Conservation (phyloP, 2,329 filamentous ascomycete genomes). For the Ascochyta lentis region DNA sequence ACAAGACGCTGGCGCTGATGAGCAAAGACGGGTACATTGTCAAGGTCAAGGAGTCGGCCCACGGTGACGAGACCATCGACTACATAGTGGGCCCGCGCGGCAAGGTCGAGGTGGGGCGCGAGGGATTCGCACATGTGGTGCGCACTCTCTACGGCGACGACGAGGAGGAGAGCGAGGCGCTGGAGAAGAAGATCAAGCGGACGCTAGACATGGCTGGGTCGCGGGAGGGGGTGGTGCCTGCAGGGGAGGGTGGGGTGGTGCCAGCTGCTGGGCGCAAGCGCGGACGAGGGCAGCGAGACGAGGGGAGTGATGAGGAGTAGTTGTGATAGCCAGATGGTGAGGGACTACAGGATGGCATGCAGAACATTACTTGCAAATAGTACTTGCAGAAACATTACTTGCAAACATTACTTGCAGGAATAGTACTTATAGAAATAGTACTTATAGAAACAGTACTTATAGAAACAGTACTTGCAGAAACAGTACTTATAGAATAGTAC, state of each 20-base stretch:
- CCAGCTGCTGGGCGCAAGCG: slow-evolving; percentile 24
- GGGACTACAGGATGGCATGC: no score
- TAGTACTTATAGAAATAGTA: no score
- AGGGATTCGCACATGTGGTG: slow-evolving; percentile 75
- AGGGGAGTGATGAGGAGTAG: slow-evolving; percentile 6
- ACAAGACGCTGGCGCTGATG: slow-evolving; percentile 75
- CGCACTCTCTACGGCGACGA: slow-evolving; percentile 56
- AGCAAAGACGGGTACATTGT: slow-evolving; percentile 84
- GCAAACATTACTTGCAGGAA: no score
- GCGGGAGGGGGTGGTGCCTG: slow-evolving; percentile 15
- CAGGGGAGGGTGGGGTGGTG: neutral
- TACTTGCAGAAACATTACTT: no score
- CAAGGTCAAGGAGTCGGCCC: slow-evolving; percentile 70
- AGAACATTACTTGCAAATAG: no score
- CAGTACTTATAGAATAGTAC: no score
- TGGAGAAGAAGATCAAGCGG: slow-evolving; percentile 43
- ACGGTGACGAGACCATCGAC: slow-evolving; percentile 77
- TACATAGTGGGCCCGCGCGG: slow-evolving; percentile 87
- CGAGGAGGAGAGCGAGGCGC: slow-evolving; percentile 43
- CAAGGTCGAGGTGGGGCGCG: slow-evolving; percentile 81
- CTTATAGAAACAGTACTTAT: no score
- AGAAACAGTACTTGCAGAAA: no score
- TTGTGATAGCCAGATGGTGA: neutral
- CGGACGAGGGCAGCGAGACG: slow-evolving; percentile 21
- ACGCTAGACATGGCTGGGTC: slow-evolving; percentile 41